These are phyloP conservation scores for Canna indica DNA, from an alignment of 176 grass and related monocot genomes.

Conservation along the genomic window DNA sequence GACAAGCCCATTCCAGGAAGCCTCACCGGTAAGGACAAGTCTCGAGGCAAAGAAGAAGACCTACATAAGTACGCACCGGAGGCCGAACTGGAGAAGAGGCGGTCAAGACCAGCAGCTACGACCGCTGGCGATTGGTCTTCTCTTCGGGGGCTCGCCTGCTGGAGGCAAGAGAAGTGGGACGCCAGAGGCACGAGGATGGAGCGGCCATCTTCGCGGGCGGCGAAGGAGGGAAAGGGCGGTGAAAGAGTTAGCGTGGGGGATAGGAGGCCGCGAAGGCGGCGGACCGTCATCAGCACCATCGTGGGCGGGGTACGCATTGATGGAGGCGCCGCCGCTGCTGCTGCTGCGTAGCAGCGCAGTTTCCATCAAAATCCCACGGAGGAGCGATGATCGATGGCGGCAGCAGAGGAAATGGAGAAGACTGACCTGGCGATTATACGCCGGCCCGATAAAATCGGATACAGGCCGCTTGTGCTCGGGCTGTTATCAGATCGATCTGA, in stretches of 20 bases:
- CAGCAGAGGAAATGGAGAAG: background rate
- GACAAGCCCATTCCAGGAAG: conserved; percentile 11
- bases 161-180: conserved; percentile 19
- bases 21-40: conserved; percentile 17
- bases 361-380: conserved; percentile 18
- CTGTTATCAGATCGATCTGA: no score
- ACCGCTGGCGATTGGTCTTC: background rate
- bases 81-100: background rate
- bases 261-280: conserved; percentile 12
- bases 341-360: conserved; percentile 27
- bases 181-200: conserved; percentile 10
- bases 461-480: no score
- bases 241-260: background rate
- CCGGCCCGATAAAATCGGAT: no score
- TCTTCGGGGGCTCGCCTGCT: conserved; percentile 32
- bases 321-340: background rate
- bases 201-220: conserved; percentile 3
- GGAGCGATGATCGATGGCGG: background rate
- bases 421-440: background rate
- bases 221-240: conserved; percentile 3
- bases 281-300: conserved; percentile 16
- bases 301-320: conserved; percentile 35
- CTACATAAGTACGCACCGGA: conserved; percentile 4
- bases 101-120: background rate
- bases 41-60: conserved; percentile 3